These are phyloP conservation scores for Apiospora aurea DNA, from an alignment of 2,329 filamentous ascomycete genomes.

Conservation along the genomic window DNA sequence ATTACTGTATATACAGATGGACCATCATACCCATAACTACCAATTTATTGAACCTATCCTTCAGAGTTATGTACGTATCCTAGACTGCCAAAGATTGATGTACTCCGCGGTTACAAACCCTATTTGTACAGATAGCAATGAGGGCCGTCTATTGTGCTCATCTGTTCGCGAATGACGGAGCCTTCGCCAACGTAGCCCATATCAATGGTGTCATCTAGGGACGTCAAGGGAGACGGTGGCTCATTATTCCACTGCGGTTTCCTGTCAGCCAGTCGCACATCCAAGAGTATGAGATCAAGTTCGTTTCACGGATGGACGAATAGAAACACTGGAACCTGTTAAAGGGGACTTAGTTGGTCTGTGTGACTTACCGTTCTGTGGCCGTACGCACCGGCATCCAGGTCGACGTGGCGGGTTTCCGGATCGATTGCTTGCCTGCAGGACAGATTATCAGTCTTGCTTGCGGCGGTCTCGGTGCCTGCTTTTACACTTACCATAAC, in stretches of 20 bases:
- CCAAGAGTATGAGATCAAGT: too few relatives aligned
- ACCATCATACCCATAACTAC: background rate
- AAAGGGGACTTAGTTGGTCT: background rate
- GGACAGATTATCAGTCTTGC: background rate
- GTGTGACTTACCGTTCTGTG: background rate
- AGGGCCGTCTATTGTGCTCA: background rate
- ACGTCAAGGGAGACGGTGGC: background rate
- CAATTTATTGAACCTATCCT: background rate
- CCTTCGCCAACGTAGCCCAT: conserved; percentile 12
- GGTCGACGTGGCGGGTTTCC: background rate
- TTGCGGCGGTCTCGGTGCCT: background rate
- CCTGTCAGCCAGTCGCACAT: too few relatives aligned
- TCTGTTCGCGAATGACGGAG: conserved; percentile 3
- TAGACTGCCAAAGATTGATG: background rate
- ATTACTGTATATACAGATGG: background rate
- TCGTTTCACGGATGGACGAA: too few relatives aligned
- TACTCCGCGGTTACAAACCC: background rate
- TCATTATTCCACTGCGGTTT: conserved; percentile 6
- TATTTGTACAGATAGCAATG: background rate
- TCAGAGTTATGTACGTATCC: background rate
- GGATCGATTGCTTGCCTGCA: background rate
- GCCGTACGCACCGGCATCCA: background rate
- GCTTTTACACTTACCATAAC: background rate
- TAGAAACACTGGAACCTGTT: background rate
- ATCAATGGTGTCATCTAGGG: background rate